phyloP scores from a whole-genome alignment of 148 eudicot genomes.

The Fallopia convolvulus region DNA sequence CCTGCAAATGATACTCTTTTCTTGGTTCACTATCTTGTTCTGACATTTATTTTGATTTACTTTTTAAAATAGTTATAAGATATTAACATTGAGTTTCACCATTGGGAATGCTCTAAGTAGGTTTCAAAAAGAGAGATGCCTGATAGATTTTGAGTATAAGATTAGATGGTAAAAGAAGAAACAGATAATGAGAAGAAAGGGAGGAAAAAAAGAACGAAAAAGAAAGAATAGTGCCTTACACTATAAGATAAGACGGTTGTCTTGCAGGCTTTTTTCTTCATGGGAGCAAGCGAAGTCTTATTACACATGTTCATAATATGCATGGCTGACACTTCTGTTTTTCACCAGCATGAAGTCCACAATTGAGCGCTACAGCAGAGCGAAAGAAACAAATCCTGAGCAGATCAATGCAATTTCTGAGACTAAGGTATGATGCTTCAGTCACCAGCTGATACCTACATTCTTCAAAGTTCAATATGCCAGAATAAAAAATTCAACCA shows the following conservation, averaged over 20 bases:
- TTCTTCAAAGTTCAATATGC: not conserved
- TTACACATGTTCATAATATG: not conserved
- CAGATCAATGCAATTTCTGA: conserved; percentile 19
- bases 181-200: too few relatives aligned
- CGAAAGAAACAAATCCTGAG: conserved; percentile 26
- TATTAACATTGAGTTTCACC: too few relatives aligned
- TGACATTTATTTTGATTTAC: too few relatives aligned
- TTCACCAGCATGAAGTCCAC: conserved; percentile 30
- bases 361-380: conserved; percentile 29
- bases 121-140: not conserved
- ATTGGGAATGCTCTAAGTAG: too few relatives aligned
- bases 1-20: too few relatives aligned
- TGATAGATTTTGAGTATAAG: not conserved
- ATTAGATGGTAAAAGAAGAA: not conserved
- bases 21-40: too few relatives aligned
- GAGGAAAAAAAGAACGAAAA: too few relatives aligned
- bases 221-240: not conserved
- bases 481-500: not conserved
- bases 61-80: too few relatives aligned
- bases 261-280: not conserved
- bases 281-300: not conserved
- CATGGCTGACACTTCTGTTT: not conserved
- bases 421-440: conserved; percentile 20
- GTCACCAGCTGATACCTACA: too few relatives aligned
- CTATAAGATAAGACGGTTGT: not conserved